Evolutionary conservation across 23 red algal genomes (phyloP).

Genomic region (Gracilaria gracilis): DNA sequence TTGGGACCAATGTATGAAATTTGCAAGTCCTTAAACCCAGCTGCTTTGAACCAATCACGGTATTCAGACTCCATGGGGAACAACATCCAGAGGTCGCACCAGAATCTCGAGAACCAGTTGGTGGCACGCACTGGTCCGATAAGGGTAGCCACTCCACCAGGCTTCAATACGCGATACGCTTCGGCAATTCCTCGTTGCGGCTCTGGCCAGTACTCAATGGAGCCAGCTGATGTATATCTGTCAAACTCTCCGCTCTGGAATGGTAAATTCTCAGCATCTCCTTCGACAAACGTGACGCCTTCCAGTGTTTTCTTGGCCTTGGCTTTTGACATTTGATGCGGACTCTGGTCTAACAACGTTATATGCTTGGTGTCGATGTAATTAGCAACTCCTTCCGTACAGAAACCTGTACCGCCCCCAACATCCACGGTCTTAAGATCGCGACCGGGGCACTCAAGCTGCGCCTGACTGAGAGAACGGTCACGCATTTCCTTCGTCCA

Average conservation of each 20-base stretch:
- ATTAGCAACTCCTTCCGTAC: constrained; percentile 87
- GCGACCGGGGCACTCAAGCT: constrained; percentile 73
- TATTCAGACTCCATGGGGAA: constrained; percentile 97
- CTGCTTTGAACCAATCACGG: constrained; percentile 82
- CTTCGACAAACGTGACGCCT: constrained; percentile 90
- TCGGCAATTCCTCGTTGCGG: constrained; percentile 94
- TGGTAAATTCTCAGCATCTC: constrained; percentile 93
- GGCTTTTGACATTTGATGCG: constrained; percentile 95
- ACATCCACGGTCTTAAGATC: constrained; percentile 85
- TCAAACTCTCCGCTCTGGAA: constrained; percentile 81
- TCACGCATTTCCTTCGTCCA: constrained; percentile 97
- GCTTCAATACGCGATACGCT: constrained; percentile 95
- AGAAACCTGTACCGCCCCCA: constrained; percentile 96
- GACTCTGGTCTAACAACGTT: constrained; percentile 90
- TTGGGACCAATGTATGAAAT: constrained; percentile 92
- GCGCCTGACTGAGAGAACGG: constrained; percentile 83
- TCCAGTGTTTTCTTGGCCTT: constrained; percentile 75
- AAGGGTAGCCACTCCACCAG: constrained; percentile 86
- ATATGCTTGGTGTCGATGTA: constrained; percentile 87
- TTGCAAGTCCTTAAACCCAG: constrained; percentile 87
- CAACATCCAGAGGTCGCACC: constrained; percentile 98
- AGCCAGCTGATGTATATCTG: constrained; percentile 89
- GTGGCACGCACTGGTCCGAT: constrained; percentile 97
- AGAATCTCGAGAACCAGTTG: constrained; percentile 94
- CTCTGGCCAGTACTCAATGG: constrained; percentile 99